Conservation (phyloP, 805 yeast genomes). For the Yamadazyma paraphyllophila region DNA sequence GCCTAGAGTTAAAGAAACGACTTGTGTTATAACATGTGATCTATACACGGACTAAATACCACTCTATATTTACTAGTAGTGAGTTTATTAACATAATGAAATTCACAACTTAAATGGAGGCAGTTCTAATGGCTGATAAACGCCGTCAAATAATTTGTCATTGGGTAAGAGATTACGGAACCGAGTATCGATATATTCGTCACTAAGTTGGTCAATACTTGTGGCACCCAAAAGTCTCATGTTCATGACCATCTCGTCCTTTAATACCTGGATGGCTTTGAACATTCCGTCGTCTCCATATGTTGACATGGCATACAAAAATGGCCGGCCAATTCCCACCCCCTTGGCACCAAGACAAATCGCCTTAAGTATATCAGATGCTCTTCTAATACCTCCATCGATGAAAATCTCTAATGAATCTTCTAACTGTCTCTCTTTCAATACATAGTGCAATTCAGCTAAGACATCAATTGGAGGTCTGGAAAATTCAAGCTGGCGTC, state of each 20-base stretch:
- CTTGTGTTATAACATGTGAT: neutral
- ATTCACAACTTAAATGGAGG: constrained; percentile 46
- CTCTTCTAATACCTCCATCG: constrained; percentile 79
- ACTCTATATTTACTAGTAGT: neutral
- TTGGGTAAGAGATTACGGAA: constrained; percentile 45
- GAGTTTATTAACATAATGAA: neutral
- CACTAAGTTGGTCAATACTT: constrained; percentile 50
- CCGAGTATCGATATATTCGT: constrained; percentile 58
- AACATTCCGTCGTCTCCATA: constrained; percentile 75
- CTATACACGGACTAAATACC: neutral
- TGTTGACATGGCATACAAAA: constrained; percentile 73
- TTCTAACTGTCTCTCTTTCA: constrained; percentile 40
- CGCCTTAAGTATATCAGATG: constrained; percentile 75
- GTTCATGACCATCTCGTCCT: constrained; percentile 59
- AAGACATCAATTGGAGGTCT: constrained; percentile 62
- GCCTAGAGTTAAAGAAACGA: too few species aligned
- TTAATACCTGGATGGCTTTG: constrained; percentile 59
- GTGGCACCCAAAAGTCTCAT: constrained; percentile 67
- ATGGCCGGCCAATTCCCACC: constrained; percentile 74
- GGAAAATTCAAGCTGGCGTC: constrained; percentile 64
- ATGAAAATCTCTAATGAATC: constrained; percentile 60
- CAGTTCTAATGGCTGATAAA: constrained; percentile 54
- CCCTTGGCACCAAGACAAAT: constrained; percentile 75
- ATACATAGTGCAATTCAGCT: constrained; percentile 49
- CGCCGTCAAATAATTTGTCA: constrained; percentile 53